phyloP scores from a whole-genome alignment of 345 rosid species.

The Ceriops decandra region DNA sequence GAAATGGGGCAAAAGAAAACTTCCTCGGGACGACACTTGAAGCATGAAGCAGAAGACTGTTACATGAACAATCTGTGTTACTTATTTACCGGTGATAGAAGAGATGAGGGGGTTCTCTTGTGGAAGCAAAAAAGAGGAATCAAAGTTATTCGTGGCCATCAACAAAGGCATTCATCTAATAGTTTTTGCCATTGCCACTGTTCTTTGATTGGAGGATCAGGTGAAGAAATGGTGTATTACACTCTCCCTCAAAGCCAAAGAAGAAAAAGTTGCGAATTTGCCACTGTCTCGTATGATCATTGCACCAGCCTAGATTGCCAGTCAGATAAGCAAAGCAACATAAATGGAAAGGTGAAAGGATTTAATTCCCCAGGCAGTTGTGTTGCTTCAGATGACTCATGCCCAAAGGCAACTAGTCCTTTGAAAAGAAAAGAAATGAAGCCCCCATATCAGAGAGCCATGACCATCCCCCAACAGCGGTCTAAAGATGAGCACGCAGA shows the following conservation, averaged over 20 bases:
- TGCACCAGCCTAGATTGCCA: slow-evolving; percentile 14
- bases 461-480: slow-evolving; percentile 57
- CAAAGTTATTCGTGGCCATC: not conserved
- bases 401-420: not conserved
- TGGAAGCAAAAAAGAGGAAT: slow-evolving; percentile 3
- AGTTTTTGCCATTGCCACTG: not conserved
- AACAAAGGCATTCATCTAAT: not conserved
- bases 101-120: not conserved
- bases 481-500: slow-evolving; percentile 17
- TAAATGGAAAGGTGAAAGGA: slow-evolving; percentile 1
- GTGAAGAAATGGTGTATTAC: slow-evolving; percentile 15
- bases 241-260: slow-evolving; percentile 7
- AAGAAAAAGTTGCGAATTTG: slow-evolving; percentile 30
- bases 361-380: slow-evolving; percentile 14
- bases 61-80: slow-evolving; percentile 32
- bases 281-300: slow-evolving; percentile 12
- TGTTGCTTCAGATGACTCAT: not conserved
- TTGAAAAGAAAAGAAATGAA: slow-evolving; percentile 10
- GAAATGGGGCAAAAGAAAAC: slow-evolving; percentile 14
- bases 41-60: slow-evolving; percentile 18
- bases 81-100: slow-evolving; percentile 10
- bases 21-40: not conserved
- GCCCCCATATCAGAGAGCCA: slow-evolving; percentile 38
- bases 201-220: slow-evolving; percentile 9
- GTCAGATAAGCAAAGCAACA: slow-evolving; percentile 14